phyloP scores from a whole-genome alignment of 2,329 filamentous ascomycete genomes.

The Talaromyces verruculosus region DNA sequence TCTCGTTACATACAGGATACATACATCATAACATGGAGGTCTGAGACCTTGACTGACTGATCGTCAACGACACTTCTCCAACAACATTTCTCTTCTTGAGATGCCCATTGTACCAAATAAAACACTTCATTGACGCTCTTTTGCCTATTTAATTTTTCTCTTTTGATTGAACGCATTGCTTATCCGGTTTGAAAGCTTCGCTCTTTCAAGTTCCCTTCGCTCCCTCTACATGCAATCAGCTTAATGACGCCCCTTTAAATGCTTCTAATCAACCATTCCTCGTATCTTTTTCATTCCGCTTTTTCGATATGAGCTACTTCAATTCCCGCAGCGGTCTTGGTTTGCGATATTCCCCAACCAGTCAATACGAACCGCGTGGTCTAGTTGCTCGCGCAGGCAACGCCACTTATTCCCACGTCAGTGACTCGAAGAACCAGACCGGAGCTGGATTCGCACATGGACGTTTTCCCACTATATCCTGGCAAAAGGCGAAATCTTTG shows the following conservation, averaged over 20 bases:
- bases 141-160: neutral
- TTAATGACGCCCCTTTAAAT: constrained; percentile 15
- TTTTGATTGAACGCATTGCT: neutral
- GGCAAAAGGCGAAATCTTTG: constrained; percentile 23
- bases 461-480: constrained; percentile 20
- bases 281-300: neutral
- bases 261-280: neutral
- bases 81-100: neutral
- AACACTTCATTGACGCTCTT: neutral
- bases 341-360: constrained; percentile 29
- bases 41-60: constrained; percentile 1
- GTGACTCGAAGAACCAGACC: constrained; percentile 26
- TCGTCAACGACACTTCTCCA: neutral
- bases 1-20: neutral
- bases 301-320: constrained; percentile 35
- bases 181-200: neutral
- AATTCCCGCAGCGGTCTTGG: constrained; percentile 32
- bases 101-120: too few relatives aligned
- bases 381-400: constrained; percentile 24
- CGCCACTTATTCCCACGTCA: constrained; percentile 26
- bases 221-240: neutral
- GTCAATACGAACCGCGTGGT: constrained; percentile 20
- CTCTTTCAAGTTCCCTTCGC: neutral
- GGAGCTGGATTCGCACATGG: constrained; percentile 19
- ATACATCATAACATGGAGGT: constrained; percentile 2